These are phyloP conservation scores for Syzygium malaccense DNA, from an alignment of 441 rosid species.

Conservation along the genomic window DNA sequence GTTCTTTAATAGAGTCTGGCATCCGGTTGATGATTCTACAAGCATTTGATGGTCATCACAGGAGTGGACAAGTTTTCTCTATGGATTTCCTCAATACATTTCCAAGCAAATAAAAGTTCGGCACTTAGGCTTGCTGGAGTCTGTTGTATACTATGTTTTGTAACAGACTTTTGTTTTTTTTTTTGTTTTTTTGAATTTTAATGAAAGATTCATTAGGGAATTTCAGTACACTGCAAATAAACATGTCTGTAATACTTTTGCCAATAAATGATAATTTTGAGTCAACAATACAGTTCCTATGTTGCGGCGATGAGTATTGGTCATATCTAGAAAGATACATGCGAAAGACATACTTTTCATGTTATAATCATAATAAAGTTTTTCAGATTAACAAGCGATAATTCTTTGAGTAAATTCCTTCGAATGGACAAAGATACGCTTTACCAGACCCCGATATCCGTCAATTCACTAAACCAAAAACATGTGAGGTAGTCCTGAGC, in stretches of 20 bases:
- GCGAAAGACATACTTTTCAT: background rate
- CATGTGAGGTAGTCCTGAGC: background rate
- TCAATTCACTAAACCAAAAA: background rate
- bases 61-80: background rate
- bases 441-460: background rate
- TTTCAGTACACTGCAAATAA: background rate
- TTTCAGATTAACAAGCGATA: background rate
- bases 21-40: conserved; percentile 1
- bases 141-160: background rate
- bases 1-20: conserved; percentile 6
- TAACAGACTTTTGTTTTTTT: background rate
- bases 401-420: background rate
- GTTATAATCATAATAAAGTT: background rate
- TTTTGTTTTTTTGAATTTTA: background rate
- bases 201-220: background rate
- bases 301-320: background rate
- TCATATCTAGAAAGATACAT: background rate
- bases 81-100: background rate
- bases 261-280: background rate
- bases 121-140: background rate
- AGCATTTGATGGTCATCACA: background rate
- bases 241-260: background rate
- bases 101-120: background rate
- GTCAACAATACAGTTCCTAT: background rate
- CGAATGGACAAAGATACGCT: background rate